These are phyloP conservation scores for Magnaporthiopsis incrustans DNA, from an alignment of 2,329 filamentous ascomycete species.

Conservation along the genomic window DNA sequence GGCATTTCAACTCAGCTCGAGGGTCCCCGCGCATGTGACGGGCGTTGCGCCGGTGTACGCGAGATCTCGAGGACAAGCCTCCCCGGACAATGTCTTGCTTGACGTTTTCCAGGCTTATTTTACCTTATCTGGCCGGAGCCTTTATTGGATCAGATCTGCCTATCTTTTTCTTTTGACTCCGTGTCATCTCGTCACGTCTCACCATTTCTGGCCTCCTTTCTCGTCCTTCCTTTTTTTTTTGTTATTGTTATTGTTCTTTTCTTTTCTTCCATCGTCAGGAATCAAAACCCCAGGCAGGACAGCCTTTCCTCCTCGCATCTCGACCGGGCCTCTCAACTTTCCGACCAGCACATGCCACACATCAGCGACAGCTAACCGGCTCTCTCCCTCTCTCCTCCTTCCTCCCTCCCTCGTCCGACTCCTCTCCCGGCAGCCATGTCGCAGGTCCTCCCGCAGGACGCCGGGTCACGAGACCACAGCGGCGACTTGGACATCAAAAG, in stretches of 20 bases:
- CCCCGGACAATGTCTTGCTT: background rate
- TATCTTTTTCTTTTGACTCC: background rate
- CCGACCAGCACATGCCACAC: background rate
- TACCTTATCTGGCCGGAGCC: background rate
- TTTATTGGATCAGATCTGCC: background rate
- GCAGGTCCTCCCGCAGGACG: background rate
- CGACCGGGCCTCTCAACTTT: background rate
- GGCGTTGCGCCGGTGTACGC: background rate
- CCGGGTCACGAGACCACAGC: background rate
- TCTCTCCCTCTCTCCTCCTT: background rate
- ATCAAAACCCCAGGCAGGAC: background rate
- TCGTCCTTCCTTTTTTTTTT: background rate
- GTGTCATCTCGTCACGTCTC: background rate
- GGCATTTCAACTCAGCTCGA: background rate
- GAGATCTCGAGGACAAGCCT: background rate
- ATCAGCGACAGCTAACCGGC: background rate
- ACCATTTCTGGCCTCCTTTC: background rate
- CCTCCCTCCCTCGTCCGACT: no score
- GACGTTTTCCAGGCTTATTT: background rate
- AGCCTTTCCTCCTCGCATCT: background rate
- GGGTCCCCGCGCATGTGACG: background rate
- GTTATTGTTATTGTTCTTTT: background rate
- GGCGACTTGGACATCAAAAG: background rate
- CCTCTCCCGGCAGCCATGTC: background rate
- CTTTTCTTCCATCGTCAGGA: background rate